These are phyloP conservation scores for Paratinospora sagittata DNA, from an alignment of 164 flowering plant genomes.

Conservation along the genomic window DNA sequence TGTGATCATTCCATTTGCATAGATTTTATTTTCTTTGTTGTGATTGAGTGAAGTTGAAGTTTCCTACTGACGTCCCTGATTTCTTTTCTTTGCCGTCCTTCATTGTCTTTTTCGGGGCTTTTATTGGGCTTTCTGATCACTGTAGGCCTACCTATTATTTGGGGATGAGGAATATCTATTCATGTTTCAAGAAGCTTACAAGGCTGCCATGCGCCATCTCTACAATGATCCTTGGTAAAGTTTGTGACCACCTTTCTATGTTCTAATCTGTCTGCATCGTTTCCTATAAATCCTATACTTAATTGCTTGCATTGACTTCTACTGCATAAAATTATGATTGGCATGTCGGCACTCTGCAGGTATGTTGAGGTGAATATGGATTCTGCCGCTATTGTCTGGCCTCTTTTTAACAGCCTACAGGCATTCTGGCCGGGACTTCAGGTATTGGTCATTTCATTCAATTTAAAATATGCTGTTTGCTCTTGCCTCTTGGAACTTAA, in stretches of 20 bases:
- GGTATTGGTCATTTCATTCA: slow-evolving; percentile 30
- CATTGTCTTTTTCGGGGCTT: not conserved
- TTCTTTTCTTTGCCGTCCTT: not conserved
- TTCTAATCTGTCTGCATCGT: not conserved
- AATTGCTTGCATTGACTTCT: not conserved
- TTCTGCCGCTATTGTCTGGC: slow-evolving; percentile 96
- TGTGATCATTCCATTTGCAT: too few relatives aligned
- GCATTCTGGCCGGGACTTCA: slow-evolving; percentile 99
- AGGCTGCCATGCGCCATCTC: slow-evolving; percentile 84
- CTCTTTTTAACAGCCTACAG: slow-evolving; percentile 91
- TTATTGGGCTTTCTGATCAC: not conserved
- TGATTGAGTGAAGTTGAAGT: too few relatives aligned
- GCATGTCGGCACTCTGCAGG: slow-evolving; percentile 53
- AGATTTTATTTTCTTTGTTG: too few relatives aligned
- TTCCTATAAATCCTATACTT: not conserved
- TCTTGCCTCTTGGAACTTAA: not conserved
- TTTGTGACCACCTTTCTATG: slow-evolving; percentile 9
- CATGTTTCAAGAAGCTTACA: slow-evolving; percentile 94
- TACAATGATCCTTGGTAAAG: slow-evolving; percentile 87
- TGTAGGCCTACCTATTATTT: slow-evolving; percentile 84
- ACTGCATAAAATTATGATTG: not conserved
- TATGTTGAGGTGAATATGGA: slow-evolving; percentile 99
- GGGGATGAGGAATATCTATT: slow-evolving; percentile 95
- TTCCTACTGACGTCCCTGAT: too few relatives aligned
- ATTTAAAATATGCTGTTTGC: too few relatives aligned